phyloP scores from a whole-genome alignment of 2,329 filamentous ascomycete species.

The Cladorrhinum sp. region DNA sequence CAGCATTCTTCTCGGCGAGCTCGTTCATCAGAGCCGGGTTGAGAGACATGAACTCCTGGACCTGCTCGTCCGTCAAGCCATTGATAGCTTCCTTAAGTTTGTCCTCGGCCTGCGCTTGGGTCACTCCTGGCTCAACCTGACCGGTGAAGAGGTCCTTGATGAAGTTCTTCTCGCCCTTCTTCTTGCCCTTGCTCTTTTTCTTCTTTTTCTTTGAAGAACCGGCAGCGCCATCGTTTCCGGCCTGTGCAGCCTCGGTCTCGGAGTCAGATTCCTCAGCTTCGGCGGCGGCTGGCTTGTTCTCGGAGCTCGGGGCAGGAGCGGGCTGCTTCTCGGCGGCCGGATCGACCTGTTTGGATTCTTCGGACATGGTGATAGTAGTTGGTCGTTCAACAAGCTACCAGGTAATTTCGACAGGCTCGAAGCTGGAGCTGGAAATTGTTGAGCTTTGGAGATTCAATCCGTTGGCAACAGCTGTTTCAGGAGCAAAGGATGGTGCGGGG shows the following conservation, averaged over 20 bases:
- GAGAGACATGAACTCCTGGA: conserved; percentile 65
- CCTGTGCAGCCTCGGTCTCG: conserved; percentile 39
- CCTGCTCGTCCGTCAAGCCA: conserved; percentile 53
- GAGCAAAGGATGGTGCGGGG: conserved; percentile 5
- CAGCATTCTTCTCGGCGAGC: conserved; percentile 31
- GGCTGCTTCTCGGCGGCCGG: conserved; percentile 44
- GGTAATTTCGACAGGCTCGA: not conserved
- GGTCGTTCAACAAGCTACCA: not conserved
- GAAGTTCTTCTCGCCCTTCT: conserved; percentile 51
- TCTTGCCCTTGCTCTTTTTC: conserved; percentile 60
- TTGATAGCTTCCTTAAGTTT: conserved; percentile 51
- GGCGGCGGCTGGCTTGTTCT: conserved; percentile 41
- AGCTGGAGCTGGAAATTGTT: not conserved
- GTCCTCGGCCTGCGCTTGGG: conserved; percentile 32
- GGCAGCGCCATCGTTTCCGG: conserved; percentile 29
- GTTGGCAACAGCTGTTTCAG: not conserved
- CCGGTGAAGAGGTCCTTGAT: conserved; percentile 9
- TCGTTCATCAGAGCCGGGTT: conserved; percentile 70
- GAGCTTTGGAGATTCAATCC: not conserved
- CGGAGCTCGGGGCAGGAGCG: conserved; percentile 38
- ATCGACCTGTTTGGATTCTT: conserved; percentile 63
- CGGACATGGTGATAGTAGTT: conserved; percentile 35
- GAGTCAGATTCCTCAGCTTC: conserved; percentile 47
- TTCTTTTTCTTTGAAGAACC: conserved; percentile 55
- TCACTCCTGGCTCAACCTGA: conserved; percentile 13